Evolutionary conservation across 257 asterid genomes (phyloP), one percentile per base, ranked within the genome.

Genomic region (Solanum chilense): DNA sequence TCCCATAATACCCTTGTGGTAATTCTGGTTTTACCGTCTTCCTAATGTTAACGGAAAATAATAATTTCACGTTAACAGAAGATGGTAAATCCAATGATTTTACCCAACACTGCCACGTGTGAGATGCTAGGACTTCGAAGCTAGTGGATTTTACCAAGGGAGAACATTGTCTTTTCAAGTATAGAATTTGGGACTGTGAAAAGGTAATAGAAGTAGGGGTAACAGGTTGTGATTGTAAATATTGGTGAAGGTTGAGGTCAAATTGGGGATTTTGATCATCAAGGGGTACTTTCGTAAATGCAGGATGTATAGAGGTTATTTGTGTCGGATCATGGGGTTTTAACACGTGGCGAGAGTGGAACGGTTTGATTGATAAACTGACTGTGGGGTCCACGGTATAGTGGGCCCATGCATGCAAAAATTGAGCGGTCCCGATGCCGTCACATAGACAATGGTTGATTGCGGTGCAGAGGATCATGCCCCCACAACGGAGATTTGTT

Each of bases 21-120:
- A 93, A 31, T 13, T 90, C 89, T 0, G 88, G 88, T 16, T 47
- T 82, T 78, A 93, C 5, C 5, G 81, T 87, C 13, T 86, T 87
- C 41, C 99, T 92, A 1, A 96, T 29, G 42, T 93, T 95, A 0
- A 89, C 87, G 0, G 98, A 96, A 73, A 96, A 96, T 1, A 96
- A 76, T 12, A 96, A 92, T 73, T 96, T 96, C 16, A 91, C 96
- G 0, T 89, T 85, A 0, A 87, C 1, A 0, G 93, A 90, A 9
- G 90, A 90, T 0, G 92, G 86, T 25, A 94, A 88, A 27, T 91
- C 93, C 0, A 95, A 90, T 0, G 98, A 90, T 76, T 88, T 92
- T 3, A 91, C 94, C 99, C 99, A 96, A n/a, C 96, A 91, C 0
- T 94, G 95, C 98, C 99, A 96, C 20, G 98, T 94, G 86, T 95